Conservation (phyloP, 331 rosid species). For the Ulmus americana region DNA sequence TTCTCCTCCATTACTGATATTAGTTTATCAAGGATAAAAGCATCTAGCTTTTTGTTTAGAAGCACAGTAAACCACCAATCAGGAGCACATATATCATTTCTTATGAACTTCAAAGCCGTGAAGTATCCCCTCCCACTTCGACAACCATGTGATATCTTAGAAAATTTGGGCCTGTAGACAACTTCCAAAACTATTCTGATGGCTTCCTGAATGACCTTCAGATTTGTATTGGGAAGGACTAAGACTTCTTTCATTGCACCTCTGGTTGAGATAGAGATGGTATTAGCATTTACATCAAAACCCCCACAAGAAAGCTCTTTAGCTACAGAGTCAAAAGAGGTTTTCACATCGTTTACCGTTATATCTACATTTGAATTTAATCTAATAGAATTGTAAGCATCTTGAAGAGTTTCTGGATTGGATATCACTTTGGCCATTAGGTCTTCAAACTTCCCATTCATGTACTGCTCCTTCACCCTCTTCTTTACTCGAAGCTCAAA, state of each 20-base stretch:
- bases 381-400: slow-evolving; percentile 51
- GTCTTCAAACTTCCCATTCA: slow-evolving; percentile 50
- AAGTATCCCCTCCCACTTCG: slow-evolving; percentile 70
- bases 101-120: slow-evolving; percentile 58
- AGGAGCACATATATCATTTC: slow-evolving; percentile 49
- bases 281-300: slow-evolving; percentile 52
- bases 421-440: slow-evolving; percentile 55
- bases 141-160: slow-evolving; percentile 78
- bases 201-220: slow-evolving; percentile 76
- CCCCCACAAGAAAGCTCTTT: slow-evolving; percentile 41
- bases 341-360: slow-evolving; percentile 3
- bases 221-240: slow-evolving; percentile 65
- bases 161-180: slow-evolving; percentile 69
- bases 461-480: slow-evolving; percentile 55
- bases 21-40: slow-evolving; percentile 43
- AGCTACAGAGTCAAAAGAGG: slow-evolving; percentile 42
- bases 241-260: slow-evolving; percentile 47
- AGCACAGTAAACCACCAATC: slow-evolving; percentile 81
- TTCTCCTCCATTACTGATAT: slow-evolving; percentile 58
- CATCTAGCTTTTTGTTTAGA: slow-evolving; percentile 53
- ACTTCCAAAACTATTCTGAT: slow-evolving; percentile 72
- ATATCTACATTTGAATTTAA: slow-evolving; percentile 51
- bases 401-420: slow-evolving; percentile 50
- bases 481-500: slow-evolving; percentile 50
- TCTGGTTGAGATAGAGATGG: slow-evolving; percentile 48